Percentiles rank a stretch among this genome's conserved stretches.
Conservation (phyloP, 345 rosid species). For the Brassica carinata region DNA sequence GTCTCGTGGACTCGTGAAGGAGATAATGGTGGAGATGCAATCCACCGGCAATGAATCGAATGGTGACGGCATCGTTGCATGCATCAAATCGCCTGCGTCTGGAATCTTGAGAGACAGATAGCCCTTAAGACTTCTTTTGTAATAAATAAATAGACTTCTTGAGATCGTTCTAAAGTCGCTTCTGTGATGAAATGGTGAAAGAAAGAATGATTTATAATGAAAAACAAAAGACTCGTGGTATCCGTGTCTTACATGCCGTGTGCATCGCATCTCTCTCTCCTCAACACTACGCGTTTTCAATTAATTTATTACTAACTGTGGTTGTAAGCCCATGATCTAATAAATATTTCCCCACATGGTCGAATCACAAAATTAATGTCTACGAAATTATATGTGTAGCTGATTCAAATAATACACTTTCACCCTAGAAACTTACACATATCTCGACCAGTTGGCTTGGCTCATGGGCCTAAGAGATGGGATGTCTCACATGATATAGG, state of each 20-base stretch:
- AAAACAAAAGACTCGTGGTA: not conserved
- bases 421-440: not conserved
- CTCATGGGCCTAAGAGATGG: not conserved
- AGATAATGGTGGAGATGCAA: slow-evolving; percentile 48
- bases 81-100: not conserved
- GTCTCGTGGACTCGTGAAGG: slow-evolving; percentile 53
- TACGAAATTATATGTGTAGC: not conserved
- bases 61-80: not conserved
- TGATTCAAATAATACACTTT: not conserved
- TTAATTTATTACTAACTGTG: not conserved
- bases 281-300: not conserved
- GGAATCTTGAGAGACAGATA: not conserved
- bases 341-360: not conserved
- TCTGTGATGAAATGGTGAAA: not conserved
- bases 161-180: not conserved
- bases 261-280: not conserved
- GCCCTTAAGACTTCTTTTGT: not conserved
- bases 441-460: not conserved
- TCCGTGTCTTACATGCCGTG: not conserved
- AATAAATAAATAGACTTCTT: not conserved
- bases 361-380: not conserved
- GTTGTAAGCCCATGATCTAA: not conserved
- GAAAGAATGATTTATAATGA: not conserved
- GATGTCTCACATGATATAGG: not conserved
- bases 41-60: slow-evolving; percentile 42